Conservation (phyloP, 2,329 filamentous ascomycete species). For the Aspergillus hortae region DNA sequence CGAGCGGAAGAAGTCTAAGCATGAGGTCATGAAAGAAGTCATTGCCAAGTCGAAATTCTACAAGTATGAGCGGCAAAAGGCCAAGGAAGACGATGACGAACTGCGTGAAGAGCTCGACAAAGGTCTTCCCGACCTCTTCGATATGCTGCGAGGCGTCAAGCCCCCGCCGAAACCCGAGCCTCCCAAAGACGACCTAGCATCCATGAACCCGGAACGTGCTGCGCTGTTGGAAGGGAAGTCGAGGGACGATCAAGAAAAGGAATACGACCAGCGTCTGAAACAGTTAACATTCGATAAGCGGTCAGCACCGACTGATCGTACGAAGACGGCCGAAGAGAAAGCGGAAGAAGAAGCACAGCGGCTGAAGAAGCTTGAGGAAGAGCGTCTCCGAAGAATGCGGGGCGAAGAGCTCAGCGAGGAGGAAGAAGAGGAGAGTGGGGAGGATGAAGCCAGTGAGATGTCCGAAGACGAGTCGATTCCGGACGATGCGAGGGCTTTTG, state of each 20-base stretch:
- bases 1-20: constrained; percentile 87
- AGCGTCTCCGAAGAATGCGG: constrained; percentile 79
- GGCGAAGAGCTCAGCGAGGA: constrained; percentile 66
- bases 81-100: constrained; percentile 91
- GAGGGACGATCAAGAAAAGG: constrained; percentile 69
- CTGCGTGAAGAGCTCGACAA: constrained; percentile 79
- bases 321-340: constrained; percentile 86
- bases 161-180: constrained; percentile 50
- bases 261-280: constrained; percentile 81
- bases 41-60: constrained; percentile 95
- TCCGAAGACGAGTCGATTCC: constrained; percentile 46
- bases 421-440: constrained; percentile 58
- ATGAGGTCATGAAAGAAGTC: constrained; percentile 96
- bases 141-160: constrained; percentile 61
- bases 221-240: constrained; percentile 59
- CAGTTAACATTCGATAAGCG: constrained; percentile 80
- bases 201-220: constrained; percentile 62
- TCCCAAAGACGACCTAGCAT: constrained; percentile 41
- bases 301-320: constrained; percentile 79
- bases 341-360: constrained; percentile 71
- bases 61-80: constrained; percentile 89
- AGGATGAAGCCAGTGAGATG: constrained; percentile 38
- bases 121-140: constrained; percentile 72
- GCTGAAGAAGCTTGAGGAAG: constrained; percentile 77
- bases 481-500: constrained; percentile 61